These are phyloP conservation scores for Emergomyces pasteurianus DNA, from an alignment of 2,329 filamentous ascomycete species.

Conservation along the genomic window DNA sequence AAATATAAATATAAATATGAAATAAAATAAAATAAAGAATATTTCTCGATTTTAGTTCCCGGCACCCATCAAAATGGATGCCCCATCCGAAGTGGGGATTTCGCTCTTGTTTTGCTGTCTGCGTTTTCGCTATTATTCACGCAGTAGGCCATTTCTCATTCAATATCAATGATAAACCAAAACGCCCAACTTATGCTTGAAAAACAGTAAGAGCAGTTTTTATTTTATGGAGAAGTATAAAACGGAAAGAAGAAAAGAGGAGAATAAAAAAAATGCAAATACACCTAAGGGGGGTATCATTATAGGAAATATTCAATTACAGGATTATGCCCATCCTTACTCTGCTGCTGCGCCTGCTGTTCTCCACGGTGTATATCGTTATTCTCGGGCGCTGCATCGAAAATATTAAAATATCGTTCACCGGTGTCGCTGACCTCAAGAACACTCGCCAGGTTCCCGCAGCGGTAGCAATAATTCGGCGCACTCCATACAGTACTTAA, in stretches of 20 bases:
- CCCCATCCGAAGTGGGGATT: background rate
- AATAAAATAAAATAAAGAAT: background rate
- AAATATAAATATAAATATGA: too few species aligned
- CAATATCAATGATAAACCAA: background rate
- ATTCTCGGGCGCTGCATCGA: slow-evolving; percentile 80
- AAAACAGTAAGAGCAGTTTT: background rate
- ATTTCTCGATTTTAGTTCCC: background rate
- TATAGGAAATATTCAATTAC: slow-evolving; percentile 62
- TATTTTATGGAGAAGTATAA: background rate
- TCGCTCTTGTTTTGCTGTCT: background rate
- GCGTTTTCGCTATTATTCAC: background rate
- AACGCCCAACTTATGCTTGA: slow-evolving; percentile 1
- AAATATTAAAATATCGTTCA: slow-evolving; percentile 94
- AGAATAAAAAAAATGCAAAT: background rate
- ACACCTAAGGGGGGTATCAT: slow-evolving; percentile 15
- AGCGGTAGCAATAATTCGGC: slow-evolving; percentile 90
- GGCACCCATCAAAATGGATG: background rate
- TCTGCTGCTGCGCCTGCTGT: slow-evolving; percentile 55
- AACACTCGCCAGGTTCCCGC: slow-evolving; percentile 94
- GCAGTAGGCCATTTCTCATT: background rate
- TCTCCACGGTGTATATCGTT: slow-evolving; percentile 80
- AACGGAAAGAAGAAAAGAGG: background rate
- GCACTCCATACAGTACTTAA: slow-evolving; percentile 97
- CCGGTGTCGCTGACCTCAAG: slow-evolving; percentile 89
- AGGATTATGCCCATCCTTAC: slow-evolving; percentile 58